These are phyloP conservation scores for Nothophoma quercina DNA, from an alignment of 2,329 filamentous ascomycete genomes.

Conservation along the genomic window DNA sequence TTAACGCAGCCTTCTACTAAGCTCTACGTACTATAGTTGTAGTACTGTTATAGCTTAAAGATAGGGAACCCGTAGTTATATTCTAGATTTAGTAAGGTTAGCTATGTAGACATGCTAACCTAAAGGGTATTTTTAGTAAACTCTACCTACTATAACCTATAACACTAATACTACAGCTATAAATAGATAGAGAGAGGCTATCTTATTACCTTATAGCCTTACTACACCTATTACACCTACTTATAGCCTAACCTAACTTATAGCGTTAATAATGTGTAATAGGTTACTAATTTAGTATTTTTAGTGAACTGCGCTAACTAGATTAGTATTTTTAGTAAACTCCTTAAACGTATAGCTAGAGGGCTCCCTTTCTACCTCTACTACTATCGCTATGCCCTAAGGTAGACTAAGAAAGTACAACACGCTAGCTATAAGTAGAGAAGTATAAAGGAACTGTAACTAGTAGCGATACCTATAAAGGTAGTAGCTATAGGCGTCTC, in stretches of 20 bases:
- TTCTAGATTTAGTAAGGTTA: background rate
- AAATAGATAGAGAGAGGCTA: no score
- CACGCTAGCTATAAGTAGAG: background rate
- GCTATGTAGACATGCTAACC: background rate
- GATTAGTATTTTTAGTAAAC: background rate
- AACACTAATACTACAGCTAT: no score
- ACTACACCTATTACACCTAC: no score
- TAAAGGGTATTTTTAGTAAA: no score
- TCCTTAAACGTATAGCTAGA: background rate
- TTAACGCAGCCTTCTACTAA: background rate
- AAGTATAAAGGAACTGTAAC: background rate
- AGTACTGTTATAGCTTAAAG: background rate
- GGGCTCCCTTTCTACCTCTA: background rate
- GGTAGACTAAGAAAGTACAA: background rate
- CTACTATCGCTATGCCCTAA: background rate
- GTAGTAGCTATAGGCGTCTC: background rate
- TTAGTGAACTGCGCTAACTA: no score
- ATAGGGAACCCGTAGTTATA: background rate
- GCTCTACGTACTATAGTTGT: background rate
- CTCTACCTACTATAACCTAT: no score
- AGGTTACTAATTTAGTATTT: no score
- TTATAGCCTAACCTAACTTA: no score
- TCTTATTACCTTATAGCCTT: no score
- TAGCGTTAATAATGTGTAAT: no score
- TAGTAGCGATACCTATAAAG: background rate